Evolutionary conservation across 1,139 yeast species (phyloP), one percentile per base, ranked within the genome.

Genomic region (Kodamaea ohmeri): DNA sequence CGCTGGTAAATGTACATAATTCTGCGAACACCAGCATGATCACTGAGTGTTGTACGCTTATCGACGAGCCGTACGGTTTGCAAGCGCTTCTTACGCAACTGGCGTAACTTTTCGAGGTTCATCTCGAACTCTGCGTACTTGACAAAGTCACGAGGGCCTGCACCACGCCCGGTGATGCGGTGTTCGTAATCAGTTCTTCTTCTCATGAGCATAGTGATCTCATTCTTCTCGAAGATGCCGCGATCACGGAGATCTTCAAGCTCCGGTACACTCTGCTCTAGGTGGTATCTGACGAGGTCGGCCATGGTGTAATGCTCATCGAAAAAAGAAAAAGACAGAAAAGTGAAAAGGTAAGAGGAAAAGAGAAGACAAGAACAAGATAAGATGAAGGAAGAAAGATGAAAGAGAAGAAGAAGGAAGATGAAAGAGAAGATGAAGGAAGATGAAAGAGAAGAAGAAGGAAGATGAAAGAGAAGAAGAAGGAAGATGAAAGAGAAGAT

Each of bases 111-210:
- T 49, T 90, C 97, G 33, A 92, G 73, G 53, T 83, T 85, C 47
- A 64, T 70, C 56, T 94, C 99, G 55, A 84, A 94, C 44, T 81
- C 87, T 33, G 85, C 78, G 58, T 92, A 94, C 49, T 76, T 75
- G 43, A 88, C 56, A 56, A 81, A 94, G 58, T 92, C 98, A 42
- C 78, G 68, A 4, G 89, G 78, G 48, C 76, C 80, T 15, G 92
- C 78, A 2, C 95, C 95, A 60, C 97, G 74, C 32, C 95, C 89
- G 37, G 79, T 78, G 40, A 94, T 77, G 45, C 96, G 68, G 60
- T 92, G 96, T 62, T 94, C 99, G 52, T 89, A 92, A 61, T 90
- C 97, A 0, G 97, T 90, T 64, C 98, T 77, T 57, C 89, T 79
- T 64, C 92, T 81, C 90, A 92, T 88, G 44, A 94, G 84, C 70